These are phyloP conservation scores for Candida incommunis DNA, from an alignment of 805 yeast species.

Conservation along the genomic window DNA sequence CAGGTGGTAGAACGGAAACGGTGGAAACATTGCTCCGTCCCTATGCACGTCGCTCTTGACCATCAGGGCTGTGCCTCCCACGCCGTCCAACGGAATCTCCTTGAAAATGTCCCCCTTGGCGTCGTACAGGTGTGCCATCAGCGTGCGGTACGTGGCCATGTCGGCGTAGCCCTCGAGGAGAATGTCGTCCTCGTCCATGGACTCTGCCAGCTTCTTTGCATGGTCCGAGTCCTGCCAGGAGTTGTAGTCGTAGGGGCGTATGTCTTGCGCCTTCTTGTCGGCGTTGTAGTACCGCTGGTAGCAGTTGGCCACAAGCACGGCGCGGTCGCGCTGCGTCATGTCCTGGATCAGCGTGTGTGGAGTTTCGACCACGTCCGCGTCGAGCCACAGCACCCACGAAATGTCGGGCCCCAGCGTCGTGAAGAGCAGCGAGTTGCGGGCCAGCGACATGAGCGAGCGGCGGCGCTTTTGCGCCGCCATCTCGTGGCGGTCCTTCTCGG, in stretches of 20 bases:
- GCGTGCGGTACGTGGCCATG: constrained; percentile 82
- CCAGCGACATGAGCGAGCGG: constrained; percentile 82
- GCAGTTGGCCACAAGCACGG: constrained; percentile 85
- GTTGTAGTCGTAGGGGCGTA: constrained; percentile 88
- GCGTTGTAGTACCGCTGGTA: constrained; percentile 66
- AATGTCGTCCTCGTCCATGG: constrained; percentile 76
- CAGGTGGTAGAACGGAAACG: constrained; percentile 91
- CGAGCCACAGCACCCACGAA: constrained; percentile 94
- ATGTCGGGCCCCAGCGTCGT: constrained; percentile 82
- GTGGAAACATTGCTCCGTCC: constrained; percentile 99
- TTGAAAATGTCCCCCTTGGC: constrained; percentile 45
- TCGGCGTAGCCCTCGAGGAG: constrained; percentile 91
- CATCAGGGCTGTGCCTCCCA: constrained; percentile 92
- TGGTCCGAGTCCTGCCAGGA: constrained; percentile 71
- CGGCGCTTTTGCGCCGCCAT: constrained; percentile 74
- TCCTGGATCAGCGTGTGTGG: constrained; percentile 78
- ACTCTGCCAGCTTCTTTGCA: constrained; percentile 60
- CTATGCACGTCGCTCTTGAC: constrained; percentile 97
- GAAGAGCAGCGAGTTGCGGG: constrained; percentile 81
- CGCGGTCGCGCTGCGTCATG: constrained; percentile 69
- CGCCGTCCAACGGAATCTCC: constrained; percentile 87
- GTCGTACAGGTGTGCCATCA: constrained; percentile 84
- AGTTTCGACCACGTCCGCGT: constrained; percentile 85
- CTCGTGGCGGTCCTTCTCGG: constrained; percentile 86
- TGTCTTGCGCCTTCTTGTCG: constrained; percentile 37